phyloP scores from a whole-genome alignment of 2,329 filamentous ascomycete species.

The Xylariaceae sp. region DNA sequence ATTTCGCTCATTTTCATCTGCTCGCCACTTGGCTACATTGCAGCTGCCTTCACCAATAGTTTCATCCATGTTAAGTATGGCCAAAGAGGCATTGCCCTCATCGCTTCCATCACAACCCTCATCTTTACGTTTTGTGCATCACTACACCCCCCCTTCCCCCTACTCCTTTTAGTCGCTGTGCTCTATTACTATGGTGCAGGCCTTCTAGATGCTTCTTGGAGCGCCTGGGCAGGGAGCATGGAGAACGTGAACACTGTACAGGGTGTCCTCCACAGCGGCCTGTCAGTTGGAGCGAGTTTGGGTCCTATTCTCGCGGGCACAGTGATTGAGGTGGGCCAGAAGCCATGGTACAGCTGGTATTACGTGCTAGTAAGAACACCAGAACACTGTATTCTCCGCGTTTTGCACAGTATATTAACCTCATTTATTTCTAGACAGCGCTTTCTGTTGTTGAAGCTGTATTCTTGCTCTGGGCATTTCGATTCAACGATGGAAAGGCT shows the following conservation, averaged over 20 bases:
- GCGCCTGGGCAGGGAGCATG: neutral
- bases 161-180: neutral
- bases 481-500: neutral
- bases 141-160: neutral
- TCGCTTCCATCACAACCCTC: neutral
- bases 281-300: neutral
- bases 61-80: neutral
- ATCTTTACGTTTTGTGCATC: slow-evolving; percentile 1
- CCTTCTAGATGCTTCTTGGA: neutral
- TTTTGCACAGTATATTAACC: neutral
- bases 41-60: neutral
- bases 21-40: slow-evolving; percentile 1
- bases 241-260: slow-evolving; percentile 1
- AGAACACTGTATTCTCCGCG: too few relatives aligned
- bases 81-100: neutral
- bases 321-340: neutral
- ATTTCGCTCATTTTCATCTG: slow-evolving; percentile 1
- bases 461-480: neutral
- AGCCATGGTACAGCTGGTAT: slow-evolving; percentile 1
- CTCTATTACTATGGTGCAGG: slow-evolving; percentile 1
- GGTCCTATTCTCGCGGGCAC: neutral
- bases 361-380: slow-evolving; percentile 1
- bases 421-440: neutral
- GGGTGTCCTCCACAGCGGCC: neutral
- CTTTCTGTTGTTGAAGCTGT: neutral